These are phyloP conservation scores for Boletus austroedulis DNA, from an alignment of 1,284 basidiomycete genomes.

Conservation along the genomic window DNA sequence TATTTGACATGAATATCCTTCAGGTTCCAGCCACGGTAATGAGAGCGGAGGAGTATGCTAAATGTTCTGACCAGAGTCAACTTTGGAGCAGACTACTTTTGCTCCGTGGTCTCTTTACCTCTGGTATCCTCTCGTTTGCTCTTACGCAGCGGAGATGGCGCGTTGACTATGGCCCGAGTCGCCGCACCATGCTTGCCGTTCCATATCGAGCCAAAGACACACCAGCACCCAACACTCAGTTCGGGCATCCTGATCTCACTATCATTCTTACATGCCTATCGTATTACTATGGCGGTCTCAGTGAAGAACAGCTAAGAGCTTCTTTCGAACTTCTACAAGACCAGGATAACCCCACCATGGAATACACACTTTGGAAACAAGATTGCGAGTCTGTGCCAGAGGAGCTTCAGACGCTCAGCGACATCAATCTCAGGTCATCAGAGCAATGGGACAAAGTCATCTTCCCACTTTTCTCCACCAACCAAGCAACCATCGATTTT, in stretches of 20 bases:
- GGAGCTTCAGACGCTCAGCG: conserved; percentile 3
- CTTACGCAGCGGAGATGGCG: conserved; percentile 1
- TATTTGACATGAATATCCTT: conserved; percentile 9
- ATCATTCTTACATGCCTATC: background rate
- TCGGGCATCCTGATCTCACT: background rate
- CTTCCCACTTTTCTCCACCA: conserved; percentile 37
- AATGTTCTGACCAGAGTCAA: conserved; percentile 2
- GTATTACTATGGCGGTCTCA: background rate
- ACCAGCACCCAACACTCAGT: background rate
- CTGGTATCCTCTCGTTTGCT: background rate
- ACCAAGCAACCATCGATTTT: conserved; percentile 45
- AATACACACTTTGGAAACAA: background rate
- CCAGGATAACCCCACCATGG: background rate
- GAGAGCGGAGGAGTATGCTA: conserved; percentile 14
- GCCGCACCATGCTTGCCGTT: background rate
- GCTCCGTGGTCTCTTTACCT: background rate
- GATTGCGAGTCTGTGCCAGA: background rate
- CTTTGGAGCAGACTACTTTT: background rate
- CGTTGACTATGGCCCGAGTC: background rate
- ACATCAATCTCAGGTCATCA: conserved; percentile 42
- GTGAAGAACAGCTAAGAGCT: background rate
- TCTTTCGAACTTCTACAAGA: background rate
- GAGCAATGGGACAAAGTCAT: conserved; percentile 34
- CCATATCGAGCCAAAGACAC: background rate
- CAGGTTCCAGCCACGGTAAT: conserved; percentile 9